Base-by-base conservation (phyloP, 1,284 basidiomycete genomes). In the Schizopora paradoxa region DNA sequence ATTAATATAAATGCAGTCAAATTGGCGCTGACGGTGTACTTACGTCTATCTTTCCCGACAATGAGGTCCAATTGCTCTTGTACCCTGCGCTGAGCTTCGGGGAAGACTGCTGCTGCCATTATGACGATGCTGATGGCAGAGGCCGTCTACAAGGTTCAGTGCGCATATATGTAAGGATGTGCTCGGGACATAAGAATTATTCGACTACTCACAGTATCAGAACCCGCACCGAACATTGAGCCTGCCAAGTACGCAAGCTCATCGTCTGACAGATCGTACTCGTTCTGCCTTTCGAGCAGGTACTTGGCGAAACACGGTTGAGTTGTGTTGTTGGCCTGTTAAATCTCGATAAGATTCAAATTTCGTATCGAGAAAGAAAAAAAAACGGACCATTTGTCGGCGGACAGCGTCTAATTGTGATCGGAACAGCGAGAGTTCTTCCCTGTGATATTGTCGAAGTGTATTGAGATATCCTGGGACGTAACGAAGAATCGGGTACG, bases 71-170 rank as follows among this genome's bases (percentile, higher is more conserved):
- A 58, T 55, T 86, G 77, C 4, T 73, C 68, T 53, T 80, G 81
- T 0, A 85, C 78, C 26, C 60, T 63, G 2, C 52, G 58, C 47
- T 82, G 78, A 2, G 72, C 66, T 5, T 77, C 70, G 0, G 81
- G 81, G 55, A 76, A 73, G 21, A 66, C 67, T 0, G 81, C 79
- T 0, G 84, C 77, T 0, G 83, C 82, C 70, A 87, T 74, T 18
- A 77, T 68, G 26, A 68, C 63, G 32, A 74, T 66, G 27, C 70
- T 73, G 36, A 86, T 76, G 0, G 73, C 81, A 6, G 73, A 69
- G 1, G 76, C 72, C 2, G 73, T 80, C 61, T 75, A 29, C 11
- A 16, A 47, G n/a, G n/a, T n/a, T n/a, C n/a, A n/a, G n/a, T n/a
- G n/a, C n/a, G n/a, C 43, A 26, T 11, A 19, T 18, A 8, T 6